Base-by-base conservation (phyloP, 768 basidiomycete genomes). In the Mycena filopes region DNA sequence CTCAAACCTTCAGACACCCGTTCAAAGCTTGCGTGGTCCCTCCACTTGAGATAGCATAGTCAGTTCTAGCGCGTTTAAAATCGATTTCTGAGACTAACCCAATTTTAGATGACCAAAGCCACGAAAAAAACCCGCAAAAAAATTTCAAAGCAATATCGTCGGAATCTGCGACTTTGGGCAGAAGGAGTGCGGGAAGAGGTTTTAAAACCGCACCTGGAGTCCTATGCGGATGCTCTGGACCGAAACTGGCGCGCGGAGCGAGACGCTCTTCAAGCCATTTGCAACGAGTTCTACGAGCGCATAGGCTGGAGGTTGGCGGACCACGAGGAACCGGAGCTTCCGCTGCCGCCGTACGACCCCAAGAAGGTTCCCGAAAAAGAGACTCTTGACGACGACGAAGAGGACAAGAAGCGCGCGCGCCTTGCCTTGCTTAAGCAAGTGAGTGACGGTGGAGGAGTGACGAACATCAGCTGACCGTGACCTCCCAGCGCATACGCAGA, bases 401-500 rank as follows among this genome's bases (percentile, higher is more conserved):
- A 55, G 26, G 4, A 2, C 23, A 6, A 23, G 40, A 54, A 60
- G 29, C 26, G 54, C 10, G 26, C 15, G 3, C 42, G 55, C 5
- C 9, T 58, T 7, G 11, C 2, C 4, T 23, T 38, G 50, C 49
- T 54, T 8, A 28, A 53, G 18, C 21, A 29, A 26, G 57, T 65
- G 13, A 21, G 56, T 55, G 43, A 46, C 20, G 23, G 4, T 8
- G 15, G 20, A n/a, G 10, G 12, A 12, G 23, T 49, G 25, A 21
- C 40, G 12, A n/a, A 21, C 29, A 20, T 25, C 40, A 43, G 25
- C 18, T 25, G 3, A 13, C 38, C 43, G 26, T 11, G 29, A 13
- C 9, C 23, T 11, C n/a, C 2, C 23, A 65, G 64, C 57, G 64
- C 23, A 65, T 65, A 20, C 64, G 50, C 2, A 50, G 64, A 13